Evolutionary conservation across 1,139 yeast species (phyloP).

Genomic region (Scheffersomyces insectosa): DNA sequence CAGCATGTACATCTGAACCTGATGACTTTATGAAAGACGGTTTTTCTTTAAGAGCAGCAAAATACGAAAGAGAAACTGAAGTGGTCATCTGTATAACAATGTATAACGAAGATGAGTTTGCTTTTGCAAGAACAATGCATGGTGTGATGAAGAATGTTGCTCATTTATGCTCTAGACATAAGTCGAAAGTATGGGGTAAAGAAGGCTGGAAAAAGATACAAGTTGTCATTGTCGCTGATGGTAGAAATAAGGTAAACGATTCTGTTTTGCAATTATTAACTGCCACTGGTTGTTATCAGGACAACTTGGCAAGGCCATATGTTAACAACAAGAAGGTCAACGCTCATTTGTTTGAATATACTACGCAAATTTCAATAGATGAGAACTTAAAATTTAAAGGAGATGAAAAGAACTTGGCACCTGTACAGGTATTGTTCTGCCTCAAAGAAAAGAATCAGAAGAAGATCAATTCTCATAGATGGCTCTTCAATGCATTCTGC

Average conservation of each 20-base stretch:
- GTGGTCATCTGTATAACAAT: conserved; percentile 87
- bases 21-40: conserved; percentile 80
- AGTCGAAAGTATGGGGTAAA: conserved; percentile 88
- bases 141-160: conserved; percentile 91
- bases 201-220: conserved; percentile 96
- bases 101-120: conserved; percentile 91
- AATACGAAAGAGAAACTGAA: conserved; percentile 85
- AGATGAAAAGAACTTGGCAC: conserved; percentile 79
- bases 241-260: conserved; percentile 81
- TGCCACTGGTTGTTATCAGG: conserved; percentile 95
- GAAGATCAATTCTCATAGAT: conserved; percentile 91
- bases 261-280: conserved; percentile 83
- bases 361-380: conserved; percentile 86
- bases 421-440: conserved; percentile 90
- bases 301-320: conserved; percentile 89
- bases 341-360: conserved; percentile 92
- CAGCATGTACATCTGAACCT: conserved; percentile 91
- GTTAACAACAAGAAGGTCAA: conserved; percentile 89
- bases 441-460: conserved; percentile 85
- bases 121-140: conserved; percentile 90
- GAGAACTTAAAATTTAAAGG: conserved; percentile 80
- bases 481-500: conserved; percentile 92
- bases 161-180: conserved; percentile 76
- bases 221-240: conserved; percentile 88
- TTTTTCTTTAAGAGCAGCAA: conserved; percentile 80